Percentiles rank a stretch among this genome's conserved stretches.
Conservation (phyloP, 495 filamentous ascomycete species). For the Aspergillus biplanus region DNA sequence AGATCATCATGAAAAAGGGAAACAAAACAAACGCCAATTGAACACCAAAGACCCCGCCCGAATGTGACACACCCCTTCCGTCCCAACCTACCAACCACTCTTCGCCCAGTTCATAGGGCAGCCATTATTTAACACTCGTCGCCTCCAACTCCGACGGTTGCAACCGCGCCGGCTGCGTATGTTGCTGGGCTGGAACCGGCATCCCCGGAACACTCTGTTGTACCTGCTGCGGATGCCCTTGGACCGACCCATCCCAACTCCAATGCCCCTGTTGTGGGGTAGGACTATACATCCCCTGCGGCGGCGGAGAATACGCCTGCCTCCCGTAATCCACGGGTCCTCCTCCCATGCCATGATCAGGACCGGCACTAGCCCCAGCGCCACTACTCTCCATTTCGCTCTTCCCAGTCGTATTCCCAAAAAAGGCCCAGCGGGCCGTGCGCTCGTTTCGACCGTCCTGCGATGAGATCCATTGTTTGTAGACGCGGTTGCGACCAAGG, state of each 20-base stretch:
- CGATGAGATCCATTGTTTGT: conserved; percentile 42
- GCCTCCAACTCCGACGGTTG: conserved; percentile 38
- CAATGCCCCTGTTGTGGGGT: not conserved
- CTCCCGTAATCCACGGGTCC: not conserved
- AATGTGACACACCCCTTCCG: no score
- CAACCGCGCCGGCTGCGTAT: not conserved
- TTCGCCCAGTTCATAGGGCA: not conserved
- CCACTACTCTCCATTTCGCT: conserved; percentile 18
- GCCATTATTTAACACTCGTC: not conserved
- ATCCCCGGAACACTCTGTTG: not conserved
- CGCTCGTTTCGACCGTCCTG: conserved; percentile 37
- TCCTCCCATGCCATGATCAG: not conserved
- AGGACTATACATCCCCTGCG: conserved; percentile 1
- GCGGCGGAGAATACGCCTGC: conserved; percentile 1
- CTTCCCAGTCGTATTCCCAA: conserved; percentile 22
- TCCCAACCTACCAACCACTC: no score
- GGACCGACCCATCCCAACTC: conserved; percentile 1
- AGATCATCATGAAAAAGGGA: no score
- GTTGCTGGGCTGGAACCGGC: not conserved
- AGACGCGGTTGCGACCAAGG: conserved; percentile 43
- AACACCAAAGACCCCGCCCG: no score
- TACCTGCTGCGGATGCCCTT: not conserved
- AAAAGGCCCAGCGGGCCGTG: conserved; percentile 38
- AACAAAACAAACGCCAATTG: no score
- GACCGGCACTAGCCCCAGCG: not conserved